Percentiles rank a stretch among this genome's conserved stretches.
These are phyloP conservation scores for Euphorbia tirucalli DNA, from an alignment of 345 rosid genomes.

Conservation along the genomic window DNA sequence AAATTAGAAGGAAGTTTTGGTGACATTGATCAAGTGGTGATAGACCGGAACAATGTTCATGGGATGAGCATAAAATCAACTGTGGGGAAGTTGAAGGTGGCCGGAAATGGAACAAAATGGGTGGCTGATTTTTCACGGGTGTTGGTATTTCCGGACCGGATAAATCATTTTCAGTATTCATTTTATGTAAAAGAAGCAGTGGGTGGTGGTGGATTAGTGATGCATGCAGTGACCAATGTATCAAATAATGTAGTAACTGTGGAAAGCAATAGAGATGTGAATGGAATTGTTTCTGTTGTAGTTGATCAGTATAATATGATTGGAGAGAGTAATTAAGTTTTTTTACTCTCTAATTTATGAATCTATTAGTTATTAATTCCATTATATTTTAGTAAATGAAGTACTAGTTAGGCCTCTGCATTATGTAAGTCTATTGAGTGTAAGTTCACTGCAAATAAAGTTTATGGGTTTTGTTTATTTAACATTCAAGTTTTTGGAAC, in stretches of 20 bases:
- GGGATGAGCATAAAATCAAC: conserved; percentile 66
- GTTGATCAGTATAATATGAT: conserved; percentile 47
- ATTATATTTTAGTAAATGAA: no score
- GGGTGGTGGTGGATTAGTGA: no score
- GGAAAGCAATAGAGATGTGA: conserved; percentile 51
- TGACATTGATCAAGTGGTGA: conserved; percentile 51
- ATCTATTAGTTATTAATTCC: no score
- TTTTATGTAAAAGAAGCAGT: conserved; percentile 30
- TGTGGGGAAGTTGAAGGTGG: conserved; percentile 38
- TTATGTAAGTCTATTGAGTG: no score
- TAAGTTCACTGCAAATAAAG: no score
- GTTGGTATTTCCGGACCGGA: conserved; percentile 55
- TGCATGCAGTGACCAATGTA: conserved; percentile 46
- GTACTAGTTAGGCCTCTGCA: no score
- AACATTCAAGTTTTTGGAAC: no score
- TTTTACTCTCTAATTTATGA: no score
- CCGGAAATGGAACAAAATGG: conserved; percentile 60
- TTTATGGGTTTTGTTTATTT: no score
- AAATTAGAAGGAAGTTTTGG: conserved; percentile 51
- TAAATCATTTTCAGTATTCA: conserved; percentile 58
- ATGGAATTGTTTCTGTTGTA: conserved; percentile 48
- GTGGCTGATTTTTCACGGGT: conserved; percentile 52
- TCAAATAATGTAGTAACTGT: conserved; percentile 52
- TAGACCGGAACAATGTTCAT: conserved; percentile 49
- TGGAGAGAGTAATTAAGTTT: conserved; percentile 10